These are phyloP conservation scores for Suillus hirtellus DNA, from an alignment of 768 basidiomycete genomes.

Conservation along the genomic window DNA sequence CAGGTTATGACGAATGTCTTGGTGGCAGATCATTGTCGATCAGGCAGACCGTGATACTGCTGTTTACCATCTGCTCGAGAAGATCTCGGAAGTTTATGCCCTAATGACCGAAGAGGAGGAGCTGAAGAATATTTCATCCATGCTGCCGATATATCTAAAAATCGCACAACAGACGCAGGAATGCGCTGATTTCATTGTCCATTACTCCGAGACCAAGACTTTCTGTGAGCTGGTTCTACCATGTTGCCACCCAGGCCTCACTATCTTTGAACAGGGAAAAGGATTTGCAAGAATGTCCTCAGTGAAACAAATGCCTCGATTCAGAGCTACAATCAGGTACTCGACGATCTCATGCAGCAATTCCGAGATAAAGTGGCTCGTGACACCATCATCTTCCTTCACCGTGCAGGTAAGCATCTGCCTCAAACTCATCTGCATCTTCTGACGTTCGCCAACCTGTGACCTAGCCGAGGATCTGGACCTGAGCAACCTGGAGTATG, in stretches of 20 bases:
- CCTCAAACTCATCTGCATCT: background rate
- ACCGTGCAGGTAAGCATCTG: background rate
- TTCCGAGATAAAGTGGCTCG: slow-evolving; percentile 12
- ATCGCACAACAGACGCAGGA: slow-evolving; percentile 12
- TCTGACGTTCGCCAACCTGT: background rate
- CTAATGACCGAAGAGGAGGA: slow-evolving; percentile 2
- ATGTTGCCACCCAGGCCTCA: background rate
- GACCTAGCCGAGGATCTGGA: slow-evolving; percentile 3
- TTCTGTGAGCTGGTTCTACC: slow-evolving; percentile 9
- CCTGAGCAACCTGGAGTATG: slow-evolving; percentile 5
- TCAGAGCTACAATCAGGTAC: background rate
- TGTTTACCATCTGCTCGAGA: slow-evolving; percentile 10
- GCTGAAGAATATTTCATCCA: slow-evolving; percentile 5
- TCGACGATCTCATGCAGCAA: slow-evolving; percentile 13
- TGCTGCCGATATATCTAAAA: background rate
- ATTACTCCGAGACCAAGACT: slow-evolving; percentile 13
- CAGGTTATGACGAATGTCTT: background rate
- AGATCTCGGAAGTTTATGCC: slow-evolving; percentile 9
- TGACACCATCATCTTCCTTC: slow-evolving; percentile 1
- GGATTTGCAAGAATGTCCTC: background rate
- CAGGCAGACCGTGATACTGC: slow-evolving; percentile 8
- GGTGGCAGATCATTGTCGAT: slow-evolving; percentile 4
- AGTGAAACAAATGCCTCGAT: slow-evolving; percentile 6
- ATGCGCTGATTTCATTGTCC: slow-evolving; percentile 13
- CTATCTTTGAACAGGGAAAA: slow-evolving; percentile 1